A percentile compares a stretch with the other conserved stretches of the same genome.
These are phyloP conservation scores for Eimeria maxima DNA, from an alignment of 169 alveolate species.

Conservation along the genomic window DNA sequence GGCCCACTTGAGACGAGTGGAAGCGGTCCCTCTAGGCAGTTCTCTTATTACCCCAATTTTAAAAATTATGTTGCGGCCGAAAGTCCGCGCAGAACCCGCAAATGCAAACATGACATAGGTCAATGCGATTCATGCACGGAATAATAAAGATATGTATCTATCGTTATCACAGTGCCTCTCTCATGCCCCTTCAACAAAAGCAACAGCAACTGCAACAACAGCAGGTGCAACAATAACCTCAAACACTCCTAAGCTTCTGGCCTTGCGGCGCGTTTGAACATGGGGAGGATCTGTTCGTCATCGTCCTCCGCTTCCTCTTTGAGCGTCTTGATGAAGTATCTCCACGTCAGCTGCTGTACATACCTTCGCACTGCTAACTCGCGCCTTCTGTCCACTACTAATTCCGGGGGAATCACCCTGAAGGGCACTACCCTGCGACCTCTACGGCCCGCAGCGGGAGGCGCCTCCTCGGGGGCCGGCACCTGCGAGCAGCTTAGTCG, in stretches of 20 bases:
- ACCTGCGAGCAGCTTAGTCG: conserved; percentile 42
- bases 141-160: conserved; percentile 14
- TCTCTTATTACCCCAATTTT: not conserved
- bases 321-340: conserved; percentile 69
- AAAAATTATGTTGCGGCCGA: not conserved
- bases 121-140: not conserved
- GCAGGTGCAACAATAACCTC: too few species aligned
- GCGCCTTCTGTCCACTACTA: conserved; percentile 53
- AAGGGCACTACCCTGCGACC: conserved; percentile 54
- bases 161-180: not conserved
- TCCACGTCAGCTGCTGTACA: conserved; percentile 71
- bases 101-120: conserved; percentile 27
- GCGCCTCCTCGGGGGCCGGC: conserved; percentile 65
- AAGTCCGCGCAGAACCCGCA: not conserved
- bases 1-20: not conserved
- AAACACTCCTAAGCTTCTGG: conserved; percentile 3
- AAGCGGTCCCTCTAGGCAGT: not conserved
- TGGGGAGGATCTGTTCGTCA: conserved; percentile 77
- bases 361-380: conserved; percentile 44
- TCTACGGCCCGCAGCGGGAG: conserved; percentile 33
- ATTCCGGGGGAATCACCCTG: conserved; percentile 38
- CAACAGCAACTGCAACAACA: too few species aligned
- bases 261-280: conserved; percentile 67
- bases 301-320: conserved; percentile 79
- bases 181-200: too few species aligned